These are phyloP conservation scores for Candida railenensis DNA, from an alignment of 805 yeast genomes.

Conservation along the genomic window DNA sequence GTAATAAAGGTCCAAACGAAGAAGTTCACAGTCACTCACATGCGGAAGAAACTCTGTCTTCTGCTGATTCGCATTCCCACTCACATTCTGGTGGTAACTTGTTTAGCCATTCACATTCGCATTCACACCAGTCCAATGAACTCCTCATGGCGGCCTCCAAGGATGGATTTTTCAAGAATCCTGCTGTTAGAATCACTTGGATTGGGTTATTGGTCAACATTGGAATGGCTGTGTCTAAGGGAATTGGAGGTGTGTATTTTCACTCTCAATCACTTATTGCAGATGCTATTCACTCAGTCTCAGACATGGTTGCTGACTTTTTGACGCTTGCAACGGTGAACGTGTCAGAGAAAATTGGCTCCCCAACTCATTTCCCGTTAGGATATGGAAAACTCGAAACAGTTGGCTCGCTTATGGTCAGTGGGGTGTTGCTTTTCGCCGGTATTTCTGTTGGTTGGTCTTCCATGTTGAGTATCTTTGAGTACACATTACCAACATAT, in stretches of 20 bases:
- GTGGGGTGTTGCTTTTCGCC: constrained; percentile 78
- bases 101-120: constrained; percentile 41
- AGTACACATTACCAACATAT: constrained; percentile 64
- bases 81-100: constrained; percentile 16
- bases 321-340: constrained; percentile 87
- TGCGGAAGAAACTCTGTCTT: too few species aligned
- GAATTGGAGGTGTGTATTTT: constrained; percentile 85
- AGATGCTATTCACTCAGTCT: constrained; percentile 90
- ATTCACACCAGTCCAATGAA: constrained; percentile 45
- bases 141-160: constrained; percentile 32
- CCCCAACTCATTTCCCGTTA: constrained; percentile 68
- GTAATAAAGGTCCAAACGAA: not conserved
- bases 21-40: not conserved
- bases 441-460: constrained; percentile 91
- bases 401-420: constrained; percentile 85
- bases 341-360: constrained; percentile 55
- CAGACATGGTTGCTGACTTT: constrained; percentile 87
- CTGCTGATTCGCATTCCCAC: constrained; percentile 7
- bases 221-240: constrained; percentile 83
- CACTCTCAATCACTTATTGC: constrained; percentile 94
- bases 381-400: constrained; percentile 95
- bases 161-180: constrained; percentile 46
- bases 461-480: constrained; percentile 65
- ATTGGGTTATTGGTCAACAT: constrained; percentile 82
- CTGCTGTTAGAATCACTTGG: constrained; percentile 93